Conservation (phyloP, 2,329 filamentous ascomycete species). For the Cadophora sp. region DNA sequence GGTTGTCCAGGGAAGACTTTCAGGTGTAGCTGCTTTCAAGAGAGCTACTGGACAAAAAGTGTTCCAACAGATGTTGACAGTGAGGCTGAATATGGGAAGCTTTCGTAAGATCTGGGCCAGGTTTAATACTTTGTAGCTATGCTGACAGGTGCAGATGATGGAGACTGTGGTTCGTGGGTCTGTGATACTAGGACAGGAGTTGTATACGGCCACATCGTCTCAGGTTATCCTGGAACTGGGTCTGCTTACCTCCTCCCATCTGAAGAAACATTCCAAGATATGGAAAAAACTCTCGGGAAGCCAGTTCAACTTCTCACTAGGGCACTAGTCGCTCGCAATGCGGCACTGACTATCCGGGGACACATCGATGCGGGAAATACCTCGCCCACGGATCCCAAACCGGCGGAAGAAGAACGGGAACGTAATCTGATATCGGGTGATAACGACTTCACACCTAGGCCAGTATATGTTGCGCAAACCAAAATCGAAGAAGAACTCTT, state of each 20-base stretch:
- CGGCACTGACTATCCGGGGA: not conserved
- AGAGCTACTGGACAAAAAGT: constrained; percentile 1
- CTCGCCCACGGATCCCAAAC: not conserved
- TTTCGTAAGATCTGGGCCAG: not conserved
- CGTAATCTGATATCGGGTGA: too few relatives aligned
- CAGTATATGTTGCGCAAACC: too few relatives aligned
- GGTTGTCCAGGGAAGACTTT: constrained; percentile 20
- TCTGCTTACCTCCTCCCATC: constrained; percentile 25
- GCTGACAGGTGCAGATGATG: constrained; percentile 14
- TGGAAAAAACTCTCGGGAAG: not conserved
- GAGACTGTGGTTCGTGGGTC: constrained; percentile 28
- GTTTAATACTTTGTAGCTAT: not conserved
- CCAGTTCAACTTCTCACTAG: not conserved
- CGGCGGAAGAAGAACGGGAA: not conserved
- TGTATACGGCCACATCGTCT: constrained; percentile 28
- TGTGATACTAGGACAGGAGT: constrained; percentile 17
- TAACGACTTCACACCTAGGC: too few relatives aligned
- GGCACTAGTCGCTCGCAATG: not conserved
- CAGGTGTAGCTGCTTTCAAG: constrained; percentile 16
- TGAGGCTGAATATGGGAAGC: constrained; percentile 12
- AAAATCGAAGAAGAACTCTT: too few relatives aligned
- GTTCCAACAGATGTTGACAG: constrained; percentile 23
- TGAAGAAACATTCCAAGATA: constrained; percentile 20
- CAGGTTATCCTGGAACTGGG: constrained; percentile 19
- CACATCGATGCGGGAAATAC: not conserved